A percentile compares a stretch with the other conserved stretches of the same genome.
Evolutionary conservation across 495 filamentous ascomycete species (phyloP).

Genomic region (Amniculicola lignicola): DNA sequence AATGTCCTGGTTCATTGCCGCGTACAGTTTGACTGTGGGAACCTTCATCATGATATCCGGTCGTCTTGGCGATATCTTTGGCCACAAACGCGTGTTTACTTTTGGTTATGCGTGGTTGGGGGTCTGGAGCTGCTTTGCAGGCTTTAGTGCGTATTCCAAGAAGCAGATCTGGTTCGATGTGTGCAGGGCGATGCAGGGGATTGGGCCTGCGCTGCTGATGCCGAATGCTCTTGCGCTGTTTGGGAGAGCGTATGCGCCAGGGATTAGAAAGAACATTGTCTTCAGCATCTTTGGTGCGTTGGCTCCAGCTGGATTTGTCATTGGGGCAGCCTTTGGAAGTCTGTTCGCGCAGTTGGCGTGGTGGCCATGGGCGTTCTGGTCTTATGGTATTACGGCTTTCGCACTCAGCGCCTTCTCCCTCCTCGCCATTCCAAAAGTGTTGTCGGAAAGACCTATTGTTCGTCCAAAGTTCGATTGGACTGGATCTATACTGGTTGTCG

Average conservation of each 20-base stretch:
- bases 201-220: slow-evolving; percentile 40
- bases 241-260: slow-evolving; percentile 36
- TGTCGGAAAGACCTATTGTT: slow-evolving; percentile 9
- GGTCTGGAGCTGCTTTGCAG: slow-evolving; percentile 58
- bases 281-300: slow-evolving; percentile 38
- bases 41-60: slow-evolving; percentile 64
- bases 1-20: slow-evolving; percentile 55
- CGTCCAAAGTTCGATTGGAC: slow-evolving; percentile 33
- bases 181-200: slow-evolving; percentile 40
- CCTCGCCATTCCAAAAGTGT: slow-evolving; percentile 30
- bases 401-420: slow-evolving; percentile 21
- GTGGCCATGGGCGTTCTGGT: slow-evolving; percentile 42
- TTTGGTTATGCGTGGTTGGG: slow-evolving; percentile 61
- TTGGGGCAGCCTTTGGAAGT: slow-evolving; percentile 32
- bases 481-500: slow-evolving; percentile 35
- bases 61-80: slow-evolving; percentile 62
- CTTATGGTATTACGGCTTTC: slow-evolving; percentile 29
- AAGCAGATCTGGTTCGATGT: slow-evolving; percentile 40
- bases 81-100: slow-evolving; percentile 60
- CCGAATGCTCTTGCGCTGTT: slow-evolving; percentile 42
- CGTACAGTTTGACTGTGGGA: slow-evolving; percentile 59
- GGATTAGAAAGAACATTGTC: slow-evolving; percentile 37
- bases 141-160: slow-evolving; percentile 46
- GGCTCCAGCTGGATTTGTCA: slow-evolving; percentile 36
- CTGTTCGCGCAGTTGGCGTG: slow-evolving; percentile 34